phyloP scores from a whole-genome alignment of 768 basidiomycete species.

The Fibroporia radiculosa region DNA sequence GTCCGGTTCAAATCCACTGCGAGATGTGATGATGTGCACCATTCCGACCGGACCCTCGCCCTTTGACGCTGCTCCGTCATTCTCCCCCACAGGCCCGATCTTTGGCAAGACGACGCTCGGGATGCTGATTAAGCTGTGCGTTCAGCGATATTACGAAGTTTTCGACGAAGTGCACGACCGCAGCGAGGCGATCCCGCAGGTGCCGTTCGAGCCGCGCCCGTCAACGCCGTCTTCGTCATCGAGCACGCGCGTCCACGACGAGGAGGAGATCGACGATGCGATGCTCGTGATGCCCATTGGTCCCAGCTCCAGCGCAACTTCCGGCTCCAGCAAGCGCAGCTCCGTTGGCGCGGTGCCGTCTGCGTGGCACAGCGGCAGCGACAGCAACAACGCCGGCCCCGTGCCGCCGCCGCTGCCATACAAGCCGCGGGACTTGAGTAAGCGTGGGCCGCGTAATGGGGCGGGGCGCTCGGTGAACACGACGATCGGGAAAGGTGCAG shows the following conservation, averaged over 20 bases:
- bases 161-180: conserved; percentile 78
- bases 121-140: conserved; percentile 65
- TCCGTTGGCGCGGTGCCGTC: conserved; percentile 10
- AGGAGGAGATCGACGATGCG: conserved; percentile 70
- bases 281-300: conserved; percentile 71
- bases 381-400: not conserved
- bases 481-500: conserved; percentile 24
- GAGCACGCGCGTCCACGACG: conserved; percentile 36
- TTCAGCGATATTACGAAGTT: conserved; percentile 76
- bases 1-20: conserved; percentile 55
- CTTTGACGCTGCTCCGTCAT: conserved; percentile 21
- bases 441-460: not conserved
- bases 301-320: conserved; percentile 21
- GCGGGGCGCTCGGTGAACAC: conserved; percentile 13
- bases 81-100: conserved; percentile 10
- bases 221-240: conserved; percentile 12
- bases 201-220: conserved; percentile 1
- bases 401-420: not conserved
- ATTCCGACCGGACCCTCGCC: conserved; percentile 44
- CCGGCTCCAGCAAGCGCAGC: conserved; percentile 32
- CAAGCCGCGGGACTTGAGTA: conserved; percentile 1
- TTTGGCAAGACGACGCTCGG: conserved; percentile 62
- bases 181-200: conserved; percentile 38
- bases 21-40: conserved; percentile 69
- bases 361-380: not conserved